A percentile compares a stretch with the other conserved stretches of the same genome.
Evolutionary conservation across 2,329 filamentous ascomycete species (phyloP).

Genomic region (Botryotinia globosa): DNA sequence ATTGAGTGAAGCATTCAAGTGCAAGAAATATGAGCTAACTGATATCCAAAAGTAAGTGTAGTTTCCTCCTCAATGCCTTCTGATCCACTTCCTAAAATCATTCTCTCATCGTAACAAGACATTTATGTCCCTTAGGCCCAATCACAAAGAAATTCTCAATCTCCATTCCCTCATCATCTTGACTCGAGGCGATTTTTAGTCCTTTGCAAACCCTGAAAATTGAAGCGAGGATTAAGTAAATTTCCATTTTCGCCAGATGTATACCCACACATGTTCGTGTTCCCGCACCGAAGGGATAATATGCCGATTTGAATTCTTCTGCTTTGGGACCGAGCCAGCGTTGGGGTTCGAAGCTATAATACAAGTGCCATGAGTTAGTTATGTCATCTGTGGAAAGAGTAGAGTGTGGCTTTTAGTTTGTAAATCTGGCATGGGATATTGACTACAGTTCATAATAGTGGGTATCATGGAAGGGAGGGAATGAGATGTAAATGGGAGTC

Average conservation of each 20-base stretch:
- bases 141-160: background rate
- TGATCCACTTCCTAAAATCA: background rate
- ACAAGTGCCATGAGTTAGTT: background rate
- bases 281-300: conserved; percentile 2
- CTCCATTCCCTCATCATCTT: background rate
- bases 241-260: conserved; percentile 7
- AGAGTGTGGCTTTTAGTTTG: too few species aligned
- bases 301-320: background rate
- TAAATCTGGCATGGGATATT: too few species aligned
- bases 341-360: background rate
- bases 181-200: background rate
- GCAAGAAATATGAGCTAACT: too few species aligned
- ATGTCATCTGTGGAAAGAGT: background rate
- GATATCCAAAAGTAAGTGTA: background rate
- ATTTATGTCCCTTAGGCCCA: background rate
- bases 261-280: background rate
- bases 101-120: background rate
- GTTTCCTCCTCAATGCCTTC: accelerated
- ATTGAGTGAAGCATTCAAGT: background rate
- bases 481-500: too few species aligned
- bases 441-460: too few species aligned
- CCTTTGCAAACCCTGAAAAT: background rate
- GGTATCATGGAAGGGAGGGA: too few species aligned
- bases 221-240: background rate
- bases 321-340: background rate